These are phyloP conservation scores for Aegilops tauschii DNA, from an alignment of 176 grass and related monocot genomes.

Conservation along the genomic window DNA sequence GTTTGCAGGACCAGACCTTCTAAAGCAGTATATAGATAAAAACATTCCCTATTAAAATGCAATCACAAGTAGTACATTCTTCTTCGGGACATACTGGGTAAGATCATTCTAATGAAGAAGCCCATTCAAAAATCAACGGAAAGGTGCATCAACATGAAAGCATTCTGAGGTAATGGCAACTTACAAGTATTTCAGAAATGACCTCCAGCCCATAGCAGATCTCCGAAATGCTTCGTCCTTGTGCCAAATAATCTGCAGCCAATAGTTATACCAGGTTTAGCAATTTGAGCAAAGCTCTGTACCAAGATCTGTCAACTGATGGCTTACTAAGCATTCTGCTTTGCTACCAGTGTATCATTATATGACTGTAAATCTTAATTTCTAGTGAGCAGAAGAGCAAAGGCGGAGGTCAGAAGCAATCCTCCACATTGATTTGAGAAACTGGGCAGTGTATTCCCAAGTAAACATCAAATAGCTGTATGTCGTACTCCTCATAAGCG, in stretches of 20 bases:
- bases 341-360: background rate
- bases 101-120: background rate
- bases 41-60: background rate
- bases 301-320: background rate
- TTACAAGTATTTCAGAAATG: background rate
- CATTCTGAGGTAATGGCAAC: background rate
- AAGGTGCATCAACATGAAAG: background rate
- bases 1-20: background rate
- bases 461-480: background rate
- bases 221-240: background rate
- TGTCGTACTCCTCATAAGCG: background rate
- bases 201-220: background rate
- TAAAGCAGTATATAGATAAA: background rate
- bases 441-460: background rate
- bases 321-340: background rate
- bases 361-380: background rate
- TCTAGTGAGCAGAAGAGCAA: background rate
- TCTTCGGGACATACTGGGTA: background rate
- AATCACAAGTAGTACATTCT: background rate
- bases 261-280: background rate
- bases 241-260: background rate
- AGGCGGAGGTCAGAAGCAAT: background rate
- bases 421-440: background rate
- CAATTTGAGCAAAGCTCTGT: background rate
- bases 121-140: background rate